Evolutionary conservation across 75 land plant species (phyloP).

Genomic region (Pseudotsuga menziesii): DNA sequence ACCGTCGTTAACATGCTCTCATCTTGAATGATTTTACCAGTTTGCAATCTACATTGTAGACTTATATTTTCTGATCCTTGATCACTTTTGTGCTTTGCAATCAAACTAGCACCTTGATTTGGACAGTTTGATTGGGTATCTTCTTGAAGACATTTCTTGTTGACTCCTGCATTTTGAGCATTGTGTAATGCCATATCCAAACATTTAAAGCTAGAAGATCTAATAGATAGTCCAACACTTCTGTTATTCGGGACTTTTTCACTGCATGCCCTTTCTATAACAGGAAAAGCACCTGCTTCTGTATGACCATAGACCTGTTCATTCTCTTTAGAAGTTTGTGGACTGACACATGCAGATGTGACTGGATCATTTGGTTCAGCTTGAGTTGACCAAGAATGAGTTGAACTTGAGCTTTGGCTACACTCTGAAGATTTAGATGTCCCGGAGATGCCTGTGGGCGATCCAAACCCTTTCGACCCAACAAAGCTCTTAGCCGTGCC

Average conservation of each 20-base stretch:
- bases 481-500: too few relatives aligned
- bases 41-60: slow-evolving; percentile 6
- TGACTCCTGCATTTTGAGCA: not conserved
- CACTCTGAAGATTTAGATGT: slow-evolving; percentile 29
- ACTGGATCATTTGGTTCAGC: slow-evolving; percentile 8
- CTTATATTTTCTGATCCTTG: not conserved
- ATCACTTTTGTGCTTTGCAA: not conserved
- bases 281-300: not conserved
- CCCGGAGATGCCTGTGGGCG: not conserved
- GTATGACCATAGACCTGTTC: not conserved
- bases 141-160: slow-evolving; percentile 2
- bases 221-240: not conserved
- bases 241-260: slow-evolving; percentile 20
- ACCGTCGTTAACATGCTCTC: slow-evolving; percentile 27
- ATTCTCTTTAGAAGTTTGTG: slow-evolving; percentile 2
- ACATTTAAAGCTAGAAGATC: slow-evolving; percentile 6
- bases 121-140: not conserved
- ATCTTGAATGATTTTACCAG: not conserved
- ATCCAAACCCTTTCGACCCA: not conserved
- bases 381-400: slow-evolving; percentile 29
- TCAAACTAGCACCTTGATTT: not conserved
- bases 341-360: not conserved
- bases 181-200: not conserved
- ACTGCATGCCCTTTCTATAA: slow-evolving; percentile 28
- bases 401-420: slow-evolving; percentile 50